phyloP scores from a whole-genome alignment of 1,139 yeast species.

The Sugiyamaella neomexicana region DNA sequence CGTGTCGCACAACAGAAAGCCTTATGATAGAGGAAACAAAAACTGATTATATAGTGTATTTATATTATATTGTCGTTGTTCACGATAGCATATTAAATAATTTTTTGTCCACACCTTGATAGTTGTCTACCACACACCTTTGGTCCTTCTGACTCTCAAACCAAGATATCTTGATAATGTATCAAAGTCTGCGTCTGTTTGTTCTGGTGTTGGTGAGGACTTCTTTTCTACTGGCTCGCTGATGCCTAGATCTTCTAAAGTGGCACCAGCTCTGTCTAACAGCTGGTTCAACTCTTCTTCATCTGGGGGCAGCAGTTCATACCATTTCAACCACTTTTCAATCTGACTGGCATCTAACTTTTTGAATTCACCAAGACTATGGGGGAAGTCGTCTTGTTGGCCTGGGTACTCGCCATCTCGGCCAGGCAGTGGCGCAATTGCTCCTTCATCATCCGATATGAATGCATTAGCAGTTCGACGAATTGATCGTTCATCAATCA shows the following conservation, averaged over 20 bases:
- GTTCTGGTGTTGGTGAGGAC: slow-evolving; percentile 38
- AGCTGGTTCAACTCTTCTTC: slow-evolving; percentile 37
- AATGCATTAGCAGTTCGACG: slow-evolving; percentile 40
- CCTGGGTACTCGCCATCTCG: slow-evolving; percentile 63
- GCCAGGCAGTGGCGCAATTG: slow-evolving; percentile 59
- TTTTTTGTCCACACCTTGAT: too few relatives aligned
- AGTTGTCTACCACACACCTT: slow-evolving; percentile 52
- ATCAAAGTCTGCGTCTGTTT: slow-evolving; percentile 55
- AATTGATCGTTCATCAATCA: slow-evolving; percentile 42
- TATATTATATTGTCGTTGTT: too few relatives aligned
- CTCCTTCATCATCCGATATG: slow-evolving; percentile 43
- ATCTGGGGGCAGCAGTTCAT: slow-evolving; percentile 49
- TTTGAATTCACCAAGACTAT: slow-evolving; percentile 55
- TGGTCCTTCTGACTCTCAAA: slow-evolving; percentile 53
- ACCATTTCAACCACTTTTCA: slow-evolving; percentile 62
- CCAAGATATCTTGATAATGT: slow-evolving; percentile 72
- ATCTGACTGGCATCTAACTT: slow-evolving; percentile 48
- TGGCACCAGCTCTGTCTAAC: slow-evolving; percentile 38
- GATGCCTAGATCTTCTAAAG: slow-evolving; percentile 43
- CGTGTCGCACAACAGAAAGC: slow-evolving; percentile 8
- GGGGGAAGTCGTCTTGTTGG: slow-evolving; percentile 53
- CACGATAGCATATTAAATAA: neutral
- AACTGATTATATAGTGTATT: too few relatives aligned
- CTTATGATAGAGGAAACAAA: slow-evolving; percentile 12
- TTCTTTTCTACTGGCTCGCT: slow-evolving; percentile 26